Conservation (phyloP, 2,329 filamentous ascomycete species). For the Ampelomyces quisqualis region DNA sequence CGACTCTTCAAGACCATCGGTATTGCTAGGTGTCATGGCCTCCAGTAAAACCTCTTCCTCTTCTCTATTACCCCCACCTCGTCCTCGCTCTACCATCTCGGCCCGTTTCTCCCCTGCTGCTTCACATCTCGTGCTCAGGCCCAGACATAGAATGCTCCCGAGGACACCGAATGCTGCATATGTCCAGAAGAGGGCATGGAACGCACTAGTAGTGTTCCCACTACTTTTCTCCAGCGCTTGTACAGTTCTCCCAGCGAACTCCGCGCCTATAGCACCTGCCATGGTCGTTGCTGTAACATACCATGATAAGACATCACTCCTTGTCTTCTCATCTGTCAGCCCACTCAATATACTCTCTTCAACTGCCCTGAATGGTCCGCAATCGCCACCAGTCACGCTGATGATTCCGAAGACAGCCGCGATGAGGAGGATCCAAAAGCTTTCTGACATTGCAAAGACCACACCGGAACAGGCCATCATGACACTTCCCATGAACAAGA, state of each 20-base stretch:
- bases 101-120: constrained; percentile 32
- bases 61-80: constrained; percentile 20
- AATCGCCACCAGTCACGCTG: constrained; percentile 39
- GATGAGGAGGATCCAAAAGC: constrained; percentile 42
- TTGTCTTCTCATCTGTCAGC: constrained; percentile 37
- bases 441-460: constrained; percentile 39
- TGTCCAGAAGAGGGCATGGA: constrained; percentile 46
- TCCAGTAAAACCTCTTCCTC: constrained; percentile 40
- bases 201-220: constrained; percentile 43
- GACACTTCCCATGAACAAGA: constrained; percentile 38
- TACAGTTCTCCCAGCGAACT: constrained; percentile 45
- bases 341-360: constrained; percentile 42
- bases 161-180: constrained; percentile 47
- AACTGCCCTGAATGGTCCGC: constrained; percentile 39
- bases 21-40: constrained; percentile 36
- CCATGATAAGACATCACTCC: constrained; percentile 44
- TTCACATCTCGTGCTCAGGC: constrained; percentile 47
- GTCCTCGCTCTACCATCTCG: constrained; percentile 28
- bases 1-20: constrained; percentile 33
- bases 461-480: constrained; percentile 43
- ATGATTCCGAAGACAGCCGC: constrained; percentile 45
- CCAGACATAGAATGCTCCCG: constrained; percentile 42
- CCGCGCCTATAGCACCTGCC: constrained; percentile 38
- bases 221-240: constrained; percentile 42
- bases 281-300: constrained; percentile 43